phyloP scores from a whole-genome alignment of 208 protist species.

The Blechomonas ayalai region DNA sequence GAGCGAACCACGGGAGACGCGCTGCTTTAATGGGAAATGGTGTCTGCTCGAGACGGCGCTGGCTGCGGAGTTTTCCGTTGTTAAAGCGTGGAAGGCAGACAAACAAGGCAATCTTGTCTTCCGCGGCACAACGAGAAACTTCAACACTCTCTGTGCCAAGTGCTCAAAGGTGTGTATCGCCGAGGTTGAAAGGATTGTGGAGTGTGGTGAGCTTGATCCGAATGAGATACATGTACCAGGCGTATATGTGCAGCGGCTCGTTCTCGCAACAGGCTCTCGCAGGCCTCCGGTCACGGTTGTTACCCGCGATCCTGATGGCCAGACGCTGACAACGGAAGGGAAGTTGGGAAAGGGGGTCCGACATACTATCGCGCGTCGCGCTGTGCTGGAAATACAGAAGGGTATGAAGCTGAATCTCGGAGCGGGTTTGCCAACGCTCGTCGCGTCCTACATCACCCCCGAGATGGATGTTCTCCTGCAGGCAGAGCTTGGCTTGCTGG shows the following conservation, averaged over 20 bases:
- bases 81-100: constrained; percentile 95
- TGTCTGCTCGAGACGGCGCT: constrained; percentile 93
- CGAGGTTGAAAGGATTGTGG: constrained; percentile 95
- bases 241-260: constrained; percentile 92
- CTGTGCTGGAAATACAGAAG: constrained; percentile 93
- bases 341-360: constrained; percentile 9
- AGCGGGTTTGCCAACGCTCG: constrained; percentile 96
- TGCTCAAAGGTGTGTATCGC: constrained; percentile 90
- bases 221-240: constrained; percentile 93
- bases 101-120: constrained; percentile 75
- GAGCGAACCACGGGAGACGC: constrained; percentile 75
- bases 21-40: constrained; percentile 81
- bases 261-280: constrained; percentile 51
- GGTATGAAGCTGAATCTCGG: constrained; percentile 96
- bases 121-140: constrained; percentile 92
- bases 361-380: constrained; percentile 83
- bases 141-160: constrained; percentile 89
- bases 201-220: constrained; percentile 88
- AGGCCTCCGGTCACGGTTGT: constrained; percentile 22
- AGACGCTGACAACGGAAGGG: constrained; percentile 5
- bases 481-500: constrained; percentile 90
- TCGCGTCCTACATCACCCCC: constrained; percentile 85
- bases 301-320: constrained; percentile 31
- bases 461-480: constrained; percentile 88
- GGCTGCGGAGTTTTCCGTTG: constrained; percentile 86